These are phyloP conservation scores for Rhodotorula taiwanensis DNA, from an alignment of 768 basidiomycete genomes.

Conservation along the genomic window DNA sequence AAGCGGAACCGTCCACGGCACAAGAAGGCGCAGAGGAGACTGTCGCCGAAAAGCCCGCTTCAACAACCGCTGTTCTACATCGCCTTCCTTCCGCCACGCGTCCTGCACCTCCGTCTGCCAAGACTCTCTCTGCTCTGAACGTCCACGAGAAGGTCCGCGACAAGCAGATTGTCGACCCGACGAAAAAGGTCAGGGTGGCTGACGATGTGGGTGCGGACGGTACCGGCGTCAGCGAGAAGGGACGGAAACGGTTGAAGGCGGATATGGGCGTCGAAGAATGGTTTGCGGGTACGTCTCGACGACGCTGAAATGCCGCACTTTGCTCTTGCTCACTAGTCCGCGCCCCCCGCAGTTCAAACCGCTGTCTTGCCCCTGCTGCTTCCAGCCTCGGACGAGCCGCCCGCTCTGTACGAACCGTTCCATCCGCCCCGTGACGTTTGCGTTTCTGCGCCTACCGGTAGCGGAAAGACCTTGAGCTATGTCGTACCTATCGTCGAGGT, in stretches of 20 bases:
- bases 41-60: conserved; percentile 39
- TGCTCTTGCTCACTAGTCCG: conserved; percentile 8
- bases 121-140: conserved; percentile 67
- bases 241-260: conserved; percentile 54
- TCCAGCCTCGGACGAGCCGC: conserved; percentile 43
- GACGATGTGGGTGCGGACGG: conserved; percentile 44
- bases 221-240: conserved; percentile 56
- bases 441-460: conserved; percentile 94
- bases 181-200: conserved; percentile 50
- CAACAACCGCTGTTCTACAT: conserved; percentile 50
- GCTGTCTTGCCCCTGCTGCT: conserved; percentile 75
- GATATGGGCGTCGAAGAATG: conserved; percentile 77
- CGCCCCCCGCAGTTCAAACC: conserved; percentile 65
- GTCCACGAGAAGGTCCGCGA: conserved; percentile 65
- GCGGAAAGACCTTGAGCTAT: conserved; percentile 96
- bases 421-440: conserved; percentile 70
- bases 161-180: conserved; percentile 63
- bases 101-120: conserved; percentile 64
- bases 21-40: background rate
- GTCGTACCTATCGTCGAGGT: conserved; percentile 87
- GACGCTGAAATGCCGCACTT: too few relatives aligned
- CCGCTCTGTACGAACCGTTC: conserved; percentile 60
- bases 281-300: conserved; percentile 65
- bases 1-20: too few relatives aligned
- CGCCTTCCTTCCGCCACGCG: conserved; percentile 62